Conservation (phyloP, 345 rosid species). For the Camelina sativa region DNA sequence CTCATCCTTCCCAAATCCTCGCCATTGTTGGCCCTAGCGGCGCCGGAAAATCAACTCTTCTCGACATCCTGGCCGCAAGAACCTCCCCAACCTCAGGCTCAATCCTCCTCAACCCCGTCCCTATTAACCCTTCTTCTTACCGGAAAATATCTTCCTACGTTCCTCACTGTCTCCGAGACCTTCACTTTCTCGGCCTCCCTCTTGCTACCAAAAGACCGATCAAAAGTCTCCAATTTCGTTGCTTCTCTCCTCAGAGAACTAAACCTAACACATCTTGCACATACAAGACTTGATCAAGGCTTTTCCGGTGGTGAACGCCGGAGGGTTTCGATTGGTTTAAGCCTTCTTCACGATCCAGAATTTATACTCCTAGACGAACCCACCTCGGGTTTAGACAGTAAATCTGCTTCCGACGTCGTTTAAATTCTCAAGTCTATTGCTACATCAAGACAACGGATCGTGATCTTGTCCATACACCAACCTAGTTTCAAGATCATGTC, state of each 20-base stretch:
- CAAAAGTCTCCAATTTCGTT: slow-evolving; percentile 44
- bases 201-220: slow-evolving; percentile 50
- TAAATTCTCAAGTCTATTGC: slow-evolving; percentile 72
- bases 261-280: slow-evolving; percentile 60
- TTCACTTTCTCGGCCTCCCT: slow-evolving; percentile 73
- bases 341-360: slow-evolving; percentile 84
- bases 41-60: slow-evolving; percentile 95
- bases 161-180: slow-evolving; percentile 87
- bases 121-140: slow-evolving; percentile 74
- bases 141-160: slow-evolving; percentile 89
- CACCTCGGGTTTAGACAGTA: slow-evolving; percentile 88
- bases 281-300: slow-evolving; percentile 58
- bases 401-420: slow-evolving; percentile 80
- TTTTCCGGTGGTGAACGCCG: slow-evolving; percentile 86
- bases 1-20: slow-evolving; percentile 80
- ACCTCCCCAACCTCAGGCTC: slow-evolving; percentile 75
- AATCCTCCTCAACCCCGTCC: slow-evolving; percentile 67
- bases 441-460: slow-evolving; percentile 60
- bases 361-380: slow-evolving; percentile 92
- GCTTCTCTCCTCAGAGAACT: slow-evolving; percentile 66
- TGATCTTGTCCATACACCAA: slow-evolving; percentile 89
- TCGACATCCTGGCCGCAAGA: slow-evolving; percentile 85
- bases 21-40: slow-evolving; percentile 98
- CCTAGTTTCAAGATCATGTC: slow-evolving; percentile 91
- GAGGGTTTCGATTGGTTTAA: slow-evolving; percentile 82